Base-by-base conservation (phyloP, 108 stramenopile genomes). In the Cyclotella cryptica region DNA sequence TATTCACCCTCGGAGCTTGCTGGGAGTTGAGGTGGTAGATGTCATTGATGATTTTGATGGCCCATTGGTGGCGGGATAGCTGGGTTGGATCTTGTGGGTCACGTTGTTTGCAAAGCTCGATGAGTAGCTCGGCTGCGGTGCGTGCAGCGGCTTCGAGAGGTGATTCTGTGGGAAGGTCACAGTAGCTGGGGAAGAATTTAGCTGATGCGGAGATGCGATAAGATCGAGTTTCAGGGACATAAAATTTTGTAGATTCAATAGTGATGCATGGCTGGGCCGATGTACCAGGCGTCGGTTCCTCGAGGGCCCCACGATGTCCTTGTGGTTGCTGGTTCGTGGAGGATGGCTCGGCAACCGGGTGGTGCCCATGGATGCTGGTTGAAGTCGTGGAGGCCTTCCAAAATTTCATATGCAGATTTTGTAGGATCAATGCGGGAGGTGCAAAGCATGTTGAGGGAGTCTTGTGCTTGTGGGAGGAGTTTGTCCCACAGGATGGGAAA, bases 341-440 rank as follows among this genome's bases (percentile, higher is more conserved):
- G 41, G 17, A 87, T 18, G 54, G 72, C 71, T 27, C 54, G 61
- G 8, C 29, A 74, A 0, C 84, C 81, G 1, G 67, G 69, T 40
- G 87, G 87, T 8, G 77, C 84, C 19, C 83, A 40, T 10, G 84
- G 86, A 28, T 75, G 58, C 13, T 57, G 28, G 53, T 84, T 81
- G 76, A 30, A 82, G 66, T 84, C 62, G 61, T 72, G 72, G 11
- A 15, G 49, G 11, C 84, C 80, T 28, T 74, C 45, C 8, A 84
- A 22, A 28, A 47, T 44, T 9, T 58, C 64, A 29, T 74, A 74
- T 15, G 87, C 80, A 15, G 87, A 87, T 28, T 71, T 54, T 18
- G 72, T 73, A 46, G 83, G 83, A 51, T 87, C 79, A 64, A 81
- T 51, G 18, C 80, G 79, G 13, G 80, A 84, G 11, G 41, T 19